A percentile compares a stretch with the other conserved stretches of the same genome.
Evolutionary conservation across 805 yeast genomes (phyloP).

Genomic region (Wickerhamiella lipophila): DNA sequence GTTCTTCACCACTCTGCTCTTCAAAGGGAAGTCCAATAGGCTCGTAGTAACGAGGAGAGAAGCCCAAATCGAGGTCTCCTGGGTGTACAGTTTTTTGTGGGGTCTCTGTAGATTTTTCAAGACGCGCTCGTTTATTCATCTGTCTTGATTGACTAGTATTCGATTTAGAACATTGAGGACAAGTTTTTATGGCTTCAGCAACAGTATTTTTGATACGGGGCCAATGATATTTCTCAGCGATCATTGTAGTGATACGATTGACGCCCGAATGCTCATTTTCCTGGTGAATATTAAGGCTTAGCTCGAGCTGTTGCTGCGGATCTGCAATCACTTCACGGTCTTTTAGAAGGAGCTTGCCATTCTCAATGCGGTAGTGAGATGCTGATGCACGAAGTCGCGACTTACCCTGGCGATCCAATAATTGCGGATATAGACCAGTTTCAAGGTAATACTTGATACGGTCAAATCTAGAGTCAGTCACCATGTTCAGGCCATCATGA

Average conservation of each 20-base stretch:
- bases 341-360: conserved; percentile 62
- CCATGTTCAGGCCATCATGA: conserved; percentile 32
- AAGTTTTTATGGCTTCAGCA: conserved; percentile 59
- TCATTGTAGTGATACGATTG: conserved; percentile 66
- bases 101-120: background rate
- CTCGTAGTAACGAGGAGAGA: conserved; percentile 1
- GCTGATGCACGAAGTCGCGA: conserved; percentile 72
- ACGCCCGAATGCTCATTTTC: conserved; percentile 68
- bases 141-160: background rate
- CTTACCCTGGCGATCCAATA: conserved; percentile 71
- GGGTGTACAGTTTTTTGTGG: background rate
- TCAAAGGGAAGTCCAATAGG: conserved; percentile 13
- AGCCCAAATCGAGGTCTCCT: conserved; percentile 4
- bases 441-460: conserved; percentile 64
- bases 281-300: conserved; percentile 56
- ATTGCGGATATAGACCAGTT: conserved; percentile 76
- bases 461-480: conserved; percentile 43
- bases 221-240: conserved; percentile 83
- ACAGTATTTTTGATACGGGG: conserved; percentile 80
- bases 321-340: conserved; percentile 77
- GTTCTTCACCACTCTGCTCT: conserved; percentile 37
- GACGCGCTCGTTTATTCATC: background rate
- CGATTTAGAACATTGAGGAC: conserved; percentile 45
- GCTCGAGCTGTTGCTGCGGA: conserved; percentile 57
- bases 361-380: conserved; percentile 55